Evolutionary conservation across 768 basidiomycete genomes (phyloP), one percentile per base, ranked within the genome.

Genomic region (Auricularia heimuer): DNA sequence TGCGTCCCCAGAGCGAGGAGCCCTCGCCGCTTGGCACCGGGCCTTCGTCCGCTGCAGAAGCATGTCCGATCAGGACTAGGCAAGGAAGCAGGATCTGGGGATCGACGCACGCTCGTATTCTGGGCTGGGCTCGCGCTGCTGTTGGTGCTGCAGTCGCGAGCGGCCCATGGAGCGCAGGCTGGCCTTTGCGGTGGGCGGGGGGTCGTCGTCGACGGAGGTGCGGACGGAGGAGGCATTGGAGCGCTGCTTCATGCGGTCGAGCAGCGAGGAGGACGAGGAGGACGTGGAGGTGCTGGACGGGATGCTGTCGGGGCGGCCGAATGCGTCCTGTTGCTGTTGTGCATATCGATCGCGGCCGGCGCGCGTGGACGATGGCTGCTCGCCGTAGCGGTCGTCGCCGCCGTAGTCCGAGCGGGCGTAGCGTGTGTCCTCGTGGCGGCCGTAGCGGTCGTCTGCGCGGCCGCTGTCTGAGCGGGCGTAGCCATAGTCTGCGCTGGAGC

Each of bases 1-100:
- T 81, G 44, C 80, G 79, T 65, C 76, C 79, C 87, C 87, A 88
- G 33, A 86, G 70, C 8, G 79, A 77, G 61, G 73, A 73, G 8
- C 82, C 83, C 68, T 78, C 73, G 45, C 75, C 78, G 42, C 68
- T 67, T 11, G 70, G 60, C 24, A 61, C 64, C 11, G 44, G 56
- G 54, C 54, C 54, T 10, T 45, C 64, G 35, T 42, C 33, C 34
- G 63, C 39, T 58, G 47, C 24, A 29, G 29, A 29, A 29, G 47
- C 18, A 51, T 2, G 47, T 16, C 18, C 47, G 14, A 21, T 51
- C 14, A 51, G 47, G 16, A 51, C 47, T 6, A 6, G 16, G 47
- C 14, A 51, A 1, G 18, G 47, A 6, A 8, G 47, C 2, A 4
- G 47, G 18, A 51, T 51, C 14, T 6, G 47, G 11, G 11, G 16